Evolutionary conservation across 129 eudicot species (phyloP).

Genomic region (Helichrysum umbraculigerum): DNA sequence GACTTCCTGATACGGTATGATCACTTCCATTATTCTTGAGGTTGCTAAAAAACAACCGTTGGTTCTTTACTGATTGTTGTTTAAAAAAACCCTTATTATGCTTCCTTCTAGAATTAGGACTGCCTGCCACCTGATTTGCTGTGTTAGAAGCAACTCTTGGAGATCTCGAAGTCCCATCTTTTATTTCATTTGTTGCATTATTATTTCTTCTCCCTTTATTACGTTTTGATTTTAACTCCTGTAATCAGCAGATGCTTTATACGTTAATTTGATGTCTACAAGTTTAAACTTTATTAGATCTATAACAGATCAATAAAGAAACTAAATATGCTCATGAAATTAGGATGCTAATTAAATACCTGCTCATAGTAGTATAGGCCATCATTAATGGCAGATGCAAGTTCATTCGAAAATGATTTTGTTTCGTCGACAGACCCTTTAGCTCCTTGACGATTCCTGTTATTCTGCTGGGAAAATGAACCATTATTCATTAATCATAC

Average conservation of each 20-base stretch:
- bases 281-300: neutral
- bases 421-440: slow-evolving; percentile 44
- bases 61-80: slow-evolving; percentile 53
- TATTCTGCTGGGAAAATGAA: slow-evolving; percentile 55
- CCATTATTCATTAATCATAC: neutral
- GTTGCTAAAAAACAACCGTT: slow-evolving; percentile 63
- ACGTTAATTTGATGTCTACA: neutral
- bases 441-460: slow-evolving; percentile 40
- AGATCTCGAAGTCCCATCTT: slow-evolving; percentile 50
- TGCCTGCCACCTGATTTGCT: slow-evolving; percentile 47
- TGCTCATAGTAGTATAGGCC: slow-evolving; percentile 93
- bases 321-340: neutral
- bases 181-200: slow-evolving; percentile 42
- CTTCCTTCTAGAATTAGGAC: slow-evolving; percentile 56
- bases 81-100: slow-evolving; percentile 62
- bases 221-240: slow-evolving; percentile 70
- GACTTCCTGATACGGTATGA: slow-evolving; percentile 69
- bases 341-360: slow-evolving; percentile 40
- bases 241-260: slow-evolving; percentile 20
- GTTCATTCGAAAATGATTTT: slow-evolving; percentile 60
- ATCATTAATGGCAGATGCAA: slow-evolving; percentile 88
- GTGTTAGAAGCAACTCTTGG: slow-evolving; percentile 33
- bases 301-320: neutral
- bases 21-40: slow-evolving; percentile 51
- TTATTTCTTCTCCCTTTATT: slow-evolving; percentile 45